A percentile compares a stretch with the other conserved stretches of the same genome.
Evolutionary conservation across 2,329 filamentous ascomycete genomes (phyloP).

Genomic region (Arthrinium phaeospermum): DNA sequence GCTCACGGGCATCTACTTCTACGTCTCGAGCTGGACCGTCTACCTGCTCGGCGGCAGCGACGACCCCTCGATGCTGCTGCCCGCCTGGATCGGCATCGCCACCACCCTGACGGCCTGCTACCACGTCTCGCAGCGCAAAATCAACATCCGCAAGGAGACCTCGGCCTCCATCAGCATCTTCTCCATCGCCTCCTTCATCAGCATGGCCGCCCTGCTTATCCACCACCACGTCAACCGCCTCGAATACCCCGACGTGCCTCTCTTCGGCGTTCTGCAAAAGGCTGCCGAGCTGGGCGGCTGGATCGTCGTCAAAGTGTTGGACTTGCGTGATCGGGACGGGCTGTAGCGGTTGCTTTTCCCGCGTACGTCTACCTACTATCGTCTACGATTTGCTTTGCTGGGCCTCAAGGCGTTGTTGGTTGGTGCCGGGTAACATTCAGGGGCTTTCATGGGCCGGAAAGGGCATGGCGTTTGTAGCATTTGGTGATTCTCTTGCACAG

Average conservation of each 20-base stretch:
- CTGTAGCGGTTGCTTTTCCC: not conserved
- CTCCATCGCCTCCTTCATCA: constrained; percentile 77
- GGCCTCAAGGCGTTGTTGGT: constrained; percentile 13
- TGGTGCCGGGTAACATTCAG: not conserved
- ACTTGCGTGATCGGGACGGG: constrained; percentile 20
- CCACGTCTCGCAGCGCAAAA: constrained; percentile 77
- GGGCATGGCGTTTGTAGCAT: constrained; percentile 14
- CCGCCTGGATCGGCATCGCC: constrained; percentile 79
- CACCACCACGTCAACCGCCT: constrained; percentile 69
- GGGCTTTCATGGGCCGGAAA: not conserved
- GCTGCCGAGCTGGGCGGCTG: constrained; percentile 23
- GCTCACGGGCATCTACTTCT: constrained; percentile 76
- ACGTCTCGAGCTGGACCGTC: constrained; percentile 74
- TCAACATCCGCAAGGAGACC: constrained; percentile 81
- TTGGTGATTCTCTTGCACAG: constrained; percentile 3
- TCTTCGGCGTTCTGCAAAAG: constrained; percentile 48
- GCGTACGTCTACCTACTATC: not conserved
- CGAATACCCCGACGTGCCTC: constrained; percentile 65
- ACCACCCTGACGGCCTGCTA: constrained; percentile 77
- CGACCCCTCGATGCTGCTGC: constrained; percentile 73
- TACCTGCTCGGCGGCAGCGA: constrained; percentile 72
- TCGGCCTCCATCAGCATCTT: constrained; percentile 79
- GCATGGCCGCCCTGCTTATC: constrained; percentile 71
- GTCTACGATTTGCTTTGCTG: constrained; percentile 1
- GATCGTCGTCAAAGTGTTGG: constrained; percentile 21